Evolutionary conservation across 208 protist genomes (phyloP).

Genomic region (Wallacemonas sp.): DNA sequence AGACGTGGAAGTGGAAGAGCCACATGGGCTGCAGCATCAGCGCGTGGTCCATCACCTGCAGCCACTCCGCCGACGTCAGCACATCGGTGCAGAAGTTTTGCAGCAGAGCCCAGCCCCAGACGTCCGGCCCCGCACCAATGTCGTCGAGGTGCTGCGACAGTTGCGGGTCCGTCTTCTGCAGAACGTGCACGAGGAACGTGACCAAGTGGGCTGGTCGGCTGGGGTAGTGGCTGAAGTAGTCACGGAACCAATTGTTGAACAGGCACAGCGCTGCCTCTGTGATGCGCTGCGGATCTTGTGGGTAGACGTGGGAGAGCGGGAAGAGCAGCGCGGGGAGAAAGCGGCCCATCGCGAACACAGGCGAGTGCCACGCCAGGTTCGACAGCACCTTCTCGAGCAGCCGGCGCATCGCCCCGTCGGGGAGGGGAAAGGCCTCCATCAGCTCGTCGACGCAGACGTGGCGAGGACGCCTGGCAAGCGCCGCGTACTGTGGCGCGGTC

Average conservation of each 20-base stretch:
- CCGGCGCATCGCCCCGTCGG: slow-evolving; percentile 20
- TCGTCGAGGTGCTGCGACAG: slow-evolving; percentile 54
- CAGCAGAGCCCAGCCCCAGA: slow-evolving; percentile 77
- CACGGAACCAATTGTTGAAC: slow-evolving; percentile 79
- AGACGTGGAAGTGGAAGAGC: slow-evolving; percentile 82
- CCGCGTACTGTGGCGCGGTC: slow-evolving; percentile 69
- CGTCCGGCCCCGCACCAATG: slow-evolving; percentile 53
- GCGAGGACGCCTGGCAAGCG: slow-evolving; percentile 45
- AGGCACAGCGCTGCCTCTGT: slow-evolving; percentile 75
- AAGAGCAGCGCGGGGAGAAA: slow-evolving; percentile 83
- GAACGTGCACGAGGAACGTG: slow-evolving; percentile 47
- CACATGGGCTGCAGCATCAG: slow-evolving; percentile 70
- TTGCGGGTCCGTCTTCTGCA: slow-evolving; percentile 41
- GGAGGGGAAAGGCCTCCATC: slow-evolving; percentile 67
- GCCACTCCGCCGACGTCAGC: slow-evolving; percentile 74
- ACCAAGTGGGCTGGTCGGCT: slow-evolving; percentile 53
- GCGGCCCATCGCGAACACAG: slow-evolving; percentile 64
- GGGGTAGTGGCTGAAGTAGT: slow-evolving; percentile 85
- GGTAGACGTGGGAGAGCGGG: slow-evolving; percentile 67
- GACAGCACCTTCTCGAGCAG: slow-evolving; percentile 65
- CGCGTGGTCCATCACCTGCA: slow-evolving; percentile 91
- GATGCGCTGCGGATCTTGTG: slow-evolving; percentile 58
- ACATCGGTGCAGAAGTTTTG: slow-evolving; percentile 73
- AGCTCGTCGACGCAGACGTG: slow-evolving; percentile 58
- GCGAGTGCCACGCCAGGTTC: slow-evolving; percentile 64